A percentile compares a stretch with the other conserved stretches of the same genome.
Conservation (phyloP, 306 rosid genomes). For the Coriaria nepalensis region DNA sequence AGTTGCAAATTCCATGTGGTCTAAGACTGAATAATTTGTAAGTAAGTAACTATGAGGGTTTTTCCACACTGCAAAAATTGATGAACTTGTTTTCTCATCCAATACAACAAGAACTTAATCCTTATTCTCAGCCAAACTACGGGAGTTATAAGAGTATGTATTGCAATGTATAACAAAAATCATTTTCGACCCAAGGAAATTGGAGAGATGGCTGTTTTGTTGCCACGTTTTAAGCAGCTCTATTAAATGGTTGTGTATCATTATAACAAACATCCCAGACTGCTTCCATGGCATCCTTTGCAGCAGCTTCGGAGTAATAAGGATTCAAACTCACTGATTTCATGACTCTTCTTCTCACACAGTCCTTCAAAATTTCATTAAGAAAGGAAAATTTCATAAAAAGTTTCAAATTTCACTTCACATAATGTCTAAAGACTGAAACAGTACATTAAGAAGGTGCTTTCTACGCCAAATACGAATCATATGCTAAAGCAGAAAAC, state of each 20-base stretch:
- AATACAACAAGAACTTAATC: too few relatives aligned
- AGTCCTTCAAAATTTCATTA: constrained; percentile 41
- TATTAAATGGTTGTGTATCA: constrained; percentile 68
- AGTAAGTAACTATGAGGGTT: too few relatives aligned
- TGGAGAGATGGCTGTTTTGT: constrained; percentile 10
- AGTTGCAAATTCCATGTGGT: too few relatives aligned
- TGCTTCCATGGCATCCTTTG: constrained; percentile 80
- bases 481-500: constrained; percentile 1
- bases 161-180: background rate
- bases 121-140: too few relatives aligned
- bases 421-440: constrained; percentile 3
- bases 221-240: constrained; percentile 43
- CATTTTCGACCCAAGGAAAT: constrained; percentile 12
- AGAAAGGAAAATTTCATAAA: background rate
- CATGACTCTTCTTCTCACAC: constrained; percentile 77
- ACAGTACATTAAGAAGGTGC: background rate
- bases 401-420: background rate
- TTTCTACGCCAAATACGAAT: background rate
- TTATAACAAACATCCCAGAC: constrained; percentile 88
- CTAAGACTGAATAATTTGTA: too few relatives aligned
- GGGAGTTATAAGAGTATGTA: too few relatives aligned
- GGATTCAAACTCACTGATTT: constrained; percentile 48
- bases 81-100: too few relatives aligned
- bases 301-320: constrained; percentile 39
- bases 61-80: too few relatives aligned